Evolutionary conservation across 2,329 filamentous ascomycete species (phyloP).

Genomic region (Plenodomus biglobosus): DNA sequence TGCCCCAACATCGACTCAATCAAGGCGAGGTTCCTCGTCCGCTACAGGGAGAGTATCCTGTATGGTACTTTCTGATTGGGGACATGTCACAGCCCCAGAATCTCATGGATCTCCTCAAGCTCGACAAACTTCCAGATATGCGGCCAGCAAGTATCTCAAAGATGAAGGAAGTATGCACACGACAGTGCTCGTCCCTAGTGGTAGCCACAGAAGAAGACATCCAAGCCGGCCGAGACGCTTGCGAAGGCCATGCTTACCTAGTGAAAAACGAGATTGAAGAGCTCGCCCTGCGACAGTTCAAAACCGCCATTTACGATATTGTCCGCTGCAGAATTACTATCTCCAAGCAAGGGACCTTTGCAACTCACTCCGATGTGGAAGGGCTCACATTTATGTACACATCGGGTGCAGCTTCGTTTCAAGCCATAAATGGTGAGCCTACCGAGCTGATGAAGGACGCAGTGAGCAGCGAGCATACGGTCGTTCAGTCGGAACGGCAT

Average conservation of each 20-base stretch:
- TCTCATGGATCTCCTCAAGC: slow-evolving; percentile 3
- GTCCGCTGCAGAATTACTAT: not conserved
- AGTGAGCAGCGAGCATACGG: not conserved
- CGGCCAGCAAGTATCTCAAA: not conserved
- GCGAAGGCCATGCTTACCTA: not conserved
- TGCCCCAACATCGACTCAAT: slow-evolving; percentile 4
- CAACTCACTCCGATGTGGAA: not conserved
- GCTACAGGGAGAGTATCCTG: slow-evolving; percentile 4
- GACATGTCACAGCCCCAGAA: not conserved
- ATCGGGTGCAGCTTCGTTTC: not conserved
- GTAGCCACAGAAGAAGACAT: not conserved
- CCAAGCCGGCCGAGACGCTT: not conserved
- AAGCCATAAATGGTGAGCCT: not conserved
- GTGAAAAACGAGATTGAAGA: not conserved
- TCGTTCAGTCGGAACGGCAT: not conserved
- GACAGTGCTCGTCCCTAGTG: not conserved
- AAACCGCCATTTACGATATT: not conserved
- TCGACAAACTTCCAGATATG: not conserved
- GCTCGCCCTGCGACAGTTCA: not conserved
- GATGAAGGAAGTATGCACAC: not conserved
- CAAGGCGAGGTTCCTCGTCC: slow-evolving; percentile 1
- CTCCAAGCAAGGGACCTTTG: not conserved
- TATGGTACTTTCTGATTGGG: slow-evolving; percentile 12
- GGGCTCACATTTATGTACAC: not conserved
- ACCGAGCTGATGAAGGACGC: not conserved